Evolutionary conservation across 768 basidiomycete species (phyloP).

Genomic region (Chalciporus piperatus): DNA sequence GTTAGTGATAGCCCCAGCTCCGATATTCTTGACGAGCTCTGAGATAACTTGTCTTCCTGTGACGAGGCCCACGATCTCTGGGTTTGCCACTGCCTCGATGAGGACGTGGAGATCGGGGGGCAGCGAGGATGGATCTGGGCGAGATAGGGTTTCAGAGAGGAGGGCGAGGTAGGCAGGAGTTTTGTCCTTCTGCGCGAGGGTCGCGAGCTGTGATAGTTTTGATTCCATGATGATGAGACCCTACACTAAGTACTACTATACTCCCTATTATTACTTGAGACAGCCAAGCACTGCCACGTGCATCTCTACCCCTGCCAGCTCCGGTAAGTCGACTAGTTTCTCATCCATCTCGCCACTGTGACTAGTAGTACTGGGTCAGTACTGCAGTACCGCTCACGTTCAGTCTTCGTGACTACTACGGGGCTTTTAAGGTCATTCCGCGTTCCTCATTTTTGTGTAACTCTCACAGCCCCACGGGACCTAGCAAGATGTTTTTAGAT

Average conservation of each 20-base stretch:
- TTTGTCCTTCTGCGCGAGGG: slow-evolving; percentile 82
- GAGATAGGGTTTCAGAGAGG: slow-evolving; percentile 62
- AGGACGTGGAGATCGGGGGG: slow-evolving; percentile 62
- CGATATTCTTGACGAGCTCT: slow-evolving; percentile 73
- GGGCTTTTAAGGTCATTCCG: no score
- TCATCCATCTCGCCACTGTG: no score
- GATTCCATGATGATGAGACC: slow-evolving; percentile 50
- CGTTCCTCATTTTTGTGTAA: not conserved
- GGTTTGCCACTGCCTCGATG: slow-evolving; percentile 79
- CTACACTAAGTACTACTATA: no score
- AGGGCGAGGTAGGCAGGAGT: slow-evolving; percentile 70
- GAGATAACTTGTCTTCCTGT: slow-evolving; percentile 85
- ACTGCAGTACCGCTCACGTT: no score
- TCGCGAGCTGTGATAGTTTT: slow-evolving; percentile 58
- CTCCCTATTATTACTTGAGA: no score
- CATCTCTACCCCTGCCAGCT: no score
- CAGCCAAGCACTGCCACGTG: no score
- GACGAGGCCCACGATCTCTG: slow-evolving; percentile 79
- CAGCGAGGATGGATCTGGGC: slow-evolving; percentile 43
- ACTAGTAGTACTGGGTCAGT: no score
- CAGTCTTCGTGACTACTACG: no score
- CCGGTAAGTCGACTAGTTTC: no score
- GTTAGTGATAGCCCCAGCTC: slow-evolving; percentile 51
- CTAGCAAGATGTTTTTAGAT: not conserved
- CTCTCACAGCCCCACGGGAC: slow-evolving; percentile 6